Evolutionary conservation across 495 filamentous ascomycete species (phyloP).

Genomic region (Lophiostoma macrostomum): DNA sequence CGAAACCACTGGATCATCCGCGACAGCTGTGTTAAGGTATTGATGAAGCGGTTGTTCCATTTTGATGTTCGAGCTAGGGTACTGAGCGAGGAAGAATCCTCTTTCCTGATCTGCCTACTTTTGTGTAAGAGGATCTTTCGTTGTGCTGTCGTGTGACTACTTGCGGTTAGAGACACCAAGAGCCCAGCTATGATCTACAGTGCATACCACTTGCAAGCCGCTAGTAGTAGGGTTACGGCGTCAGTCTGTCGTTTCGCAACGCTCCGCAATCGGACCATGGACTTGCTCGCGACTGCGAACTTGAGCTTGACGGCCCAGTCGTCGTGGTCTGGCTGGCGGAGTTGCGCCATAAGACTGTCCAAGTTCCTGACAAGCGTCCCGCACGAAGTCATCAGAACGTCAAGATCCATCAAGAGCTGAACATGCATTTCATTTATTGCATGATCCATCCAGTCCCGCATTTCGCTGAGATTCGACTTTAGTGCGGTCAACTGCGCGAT

Average conservation of each 20-base stretch:
- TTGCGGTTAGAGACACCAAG: constrained; percentile 2
- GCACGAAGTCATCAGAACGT: constrained; percentile 25
- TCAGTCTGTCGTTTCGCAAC: constrained; percentile 29
- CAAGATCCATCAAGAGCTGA: constrained; percentile 27
- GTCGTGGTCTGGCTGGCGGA: constrained; percentile 26
- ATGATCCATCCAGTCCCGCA: constrained; percentile 33
- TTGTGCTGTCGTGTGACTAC: constrained; percentile 27
- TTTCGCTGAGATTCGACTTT: constrained; percentile 25
- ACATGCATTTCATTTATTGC: constrained; percentile 24
- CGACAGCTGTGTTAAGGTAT: constrained; percentile 11
- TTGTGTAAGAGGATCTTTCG: constrained; percentile 29
- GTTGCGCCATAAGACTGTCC: constrained; percentile 11
- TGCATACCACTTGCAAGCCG: constrained; percentile 30
- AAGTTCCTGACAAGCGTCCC: constrained; percentile 13
- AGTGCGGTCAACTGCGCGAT: constrained; percentile 29
- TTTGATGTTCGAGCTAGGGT: constrained; percentile 14
- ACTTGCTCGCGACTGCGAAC: constrained; percentile 15
- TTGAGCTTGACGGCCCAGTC: constrained; percentile 24
- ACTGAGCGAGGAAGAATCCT: constrained; percentile 17
- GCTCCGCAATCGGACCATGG: constrained; percentile 18
- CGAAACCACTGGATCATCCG: constrained; percentile 29
- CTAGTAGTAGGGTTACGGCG: constrained; percentile 27
- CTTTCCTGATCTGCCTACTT: constrained; percentile 29
- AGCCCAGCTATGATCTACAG: background rate
- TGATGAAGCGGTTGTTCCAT: constrained; percentile 10